Evolutionary conservation across 169 alveolate genomes (phyloP).

Genomic region (Cryptosporidium canis): DNA sequence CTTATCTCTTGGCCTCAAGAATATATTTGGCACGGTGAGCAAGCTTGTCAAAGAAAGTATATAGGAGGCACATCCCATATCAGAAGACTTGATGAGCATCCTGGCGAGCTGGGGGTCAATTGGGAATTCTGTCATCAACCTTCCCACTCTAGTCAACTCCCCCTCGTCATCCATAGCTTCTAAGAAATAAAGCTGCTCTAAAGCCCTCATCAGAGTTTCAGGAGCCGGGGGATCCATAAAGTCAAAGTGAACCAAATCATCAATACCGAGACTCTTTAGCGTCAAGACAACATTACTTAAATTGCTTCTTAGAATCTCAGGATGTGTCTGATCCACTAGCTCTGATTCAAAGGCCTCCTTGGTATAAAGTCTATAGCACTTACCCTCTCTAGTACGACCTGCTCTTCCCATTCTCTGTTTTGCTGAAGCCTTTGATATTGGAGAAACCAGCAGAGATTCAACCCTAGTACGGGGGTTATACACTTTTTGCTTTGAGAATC

Average conservation of each 20-base stretch:
- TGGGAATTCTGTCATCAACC: conserved; percentile 97
- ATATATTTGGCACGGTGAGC: conserved; percentile 92
- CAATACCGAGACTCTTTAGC: conserved; percentile 94
- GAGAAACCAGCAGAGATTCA: conserved; percentile 96
- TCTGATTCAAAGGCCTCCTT: conserved; percentile 93
- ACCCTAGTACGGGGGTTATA: conserved; percentile 98
- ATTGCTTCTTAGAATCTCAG: conserved; percentile 98
- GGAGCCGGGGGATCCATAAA: conserved; percentile 99
- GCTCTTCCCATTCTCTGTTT: conserved; percentile 99
- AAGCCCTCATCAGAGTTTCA: conserved; percentile 97
- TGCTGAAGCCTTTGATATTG: conserved; percentile 98
- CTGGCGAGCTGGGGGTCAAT: conserved; percentile 98
- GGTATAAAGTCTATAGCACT: conserved; percentile 97
- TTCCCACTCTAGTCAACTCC: conserved; percentile 95
- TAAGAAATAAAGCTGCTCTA: conserved; percentile 93
- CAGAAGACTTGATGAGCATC: conserved; percentile 87
- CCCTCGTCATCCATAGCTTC: conserved; percentile 99
- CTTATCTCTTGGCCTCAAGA: conserved; percentile 91
- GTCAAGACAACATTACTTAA: conserved; percentile 94
- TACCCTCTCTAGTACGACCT: conserved; percentile 99
- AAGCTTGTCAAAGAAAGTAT: conserved; percentile 90
- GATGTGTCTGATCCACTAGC: conserved; percentile 94
- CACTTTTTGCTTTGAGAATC: conserved; percentile 98
- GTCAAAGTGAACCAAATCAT: conserved; percentile 98
- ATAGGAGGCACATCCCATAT: conserved; percentile 88